phyloP scores from a whole-genome alignment of 345 rosid species.

The Arabis alpina region DNA sequence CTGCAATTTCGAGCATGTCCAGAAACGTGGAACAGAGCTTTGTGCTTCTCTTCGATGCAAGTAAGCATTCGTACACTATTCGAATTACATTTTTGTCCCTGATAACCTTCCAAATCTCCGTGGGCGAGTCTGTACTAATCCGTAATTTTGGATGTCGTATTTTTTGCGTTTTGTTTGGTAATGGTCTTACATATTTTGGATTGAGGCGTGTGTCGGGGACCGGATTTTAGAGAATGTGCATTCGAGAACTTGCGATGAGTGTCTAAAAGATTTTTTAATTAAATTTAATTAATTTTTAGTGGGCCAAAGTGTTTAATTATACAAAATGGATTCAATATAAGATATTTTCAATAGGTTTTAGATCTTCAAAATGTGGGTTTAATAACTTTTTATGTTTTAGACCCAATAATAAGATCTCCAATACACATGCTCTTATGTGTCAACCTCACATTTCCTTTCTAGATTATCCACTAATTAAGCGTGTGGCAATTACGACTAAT shows the following conservation, averaged over 20 bases:
- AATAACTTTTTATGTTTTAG: no score
- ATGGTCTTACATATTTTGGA: slow-evolving; percentile 19
- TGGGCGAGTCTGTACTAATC: slow-evolving; percentile 13
- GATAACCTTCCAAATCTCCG: not conserved
- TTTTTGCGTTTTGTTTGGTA: slow-evolving; percentile 10
- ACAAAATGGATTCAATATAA: no score
- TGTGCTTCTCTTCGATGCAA: slow-evolving; percentile 88
- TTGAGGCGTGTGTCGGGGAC: slow-evolving; percentile 29
- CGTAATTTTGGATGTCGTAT: not conserved
- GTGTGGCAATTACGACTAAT: not conserved
- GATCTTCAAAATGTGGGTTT: no score
- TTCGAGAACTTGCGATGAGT: no score
- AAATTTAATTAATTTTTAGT: no score
- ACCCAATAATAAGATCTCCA: no score
- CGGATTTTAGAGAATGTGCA: no score
- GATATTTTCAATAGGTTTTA: no score
- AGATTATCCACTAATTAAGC: not conserved
- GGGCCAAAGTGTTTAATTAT: no score
- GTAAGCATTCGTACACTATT: slow-evolving; percentile 62
- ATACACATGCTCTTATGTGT: no score
- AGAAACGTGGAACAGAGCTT: slow-evolving; percentile 70
- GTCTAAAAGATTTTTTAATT: no score
- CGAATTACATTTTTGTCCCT: slow-evolving; percentile 43
- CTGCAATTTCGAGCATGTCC: slow-evolving; percentile 80
- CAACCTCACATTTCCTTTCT: slow-evolving; percentile 15